Evolutionary conservation across 371 early-diverging fungal genomes (phyloP).

Genomic region (Mucor indicus): DNA sequence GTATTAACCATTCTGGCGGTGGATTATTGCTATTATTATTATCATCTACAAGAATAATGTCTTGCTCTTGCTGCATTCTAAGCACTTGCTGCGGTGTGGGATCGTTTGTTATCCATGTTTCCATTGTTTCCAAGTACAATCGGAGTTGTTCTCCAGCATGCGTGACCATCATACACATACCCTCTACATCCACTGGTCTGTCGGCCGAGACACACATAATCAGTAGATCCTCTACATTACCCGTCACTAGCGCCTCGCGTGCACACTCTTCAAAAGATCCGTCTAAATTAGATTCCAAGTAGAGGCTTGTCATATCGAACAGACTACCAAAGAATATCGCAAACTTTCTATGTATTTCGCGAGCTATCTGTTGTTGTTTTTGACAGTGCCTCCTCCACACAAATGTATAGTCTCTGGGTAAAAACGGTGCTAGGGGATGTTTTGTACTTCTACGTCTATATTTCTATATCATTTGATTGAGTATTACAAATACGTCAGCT

Average conservation of each 20-base stretch:
- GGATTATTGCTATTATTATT: conserved; percentile 2
- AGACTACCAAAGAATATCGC: conserved; percentile 42
- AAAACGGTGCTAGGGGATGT: conserved; percentile 47
- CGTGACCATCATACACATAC: conserved; percentile 42
- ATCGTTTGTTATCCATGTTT: conserved; percentile 24
- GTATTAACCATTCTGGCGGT: conserved; percentile 48
- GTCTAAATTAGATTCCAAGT: conserved; percentile 43
- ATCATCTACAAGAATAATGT: too few relatives aligned
- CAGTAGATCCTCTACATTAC: conserved; percentile 38
- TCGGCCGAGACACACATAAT: conserved; percentile 39
- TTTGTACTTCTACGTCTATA: conserved; percentile 49
- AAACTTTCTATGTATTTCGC: conserved; percentile 26
- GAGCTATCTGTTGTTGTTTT: conserved; percentile 1
- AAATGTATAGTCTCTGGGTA: conserved; percentile 43
- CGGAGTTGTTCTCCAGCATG: conserved; percentile 42
- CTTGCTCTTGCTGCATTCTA: conserved; percentile 12
- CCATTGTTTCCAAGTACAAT: conserved; percentile 37
- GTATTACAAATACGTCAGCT: background rate
- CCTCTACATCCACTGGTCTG: conserved; percentile 36
- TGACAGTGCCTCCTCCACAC: conserved; percentile 43
- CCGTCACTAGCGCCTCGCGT: conserved; percentile 42
- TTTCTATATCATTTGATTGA: conserved; percentile 25
- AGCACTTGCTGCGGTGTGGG: conserved; percentile 36
- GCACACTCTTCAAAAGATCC: conserved; percentile 50
- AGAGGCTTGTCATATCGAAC: conserved; percentile 42